Percentiles rank a stretch among this genome's conserved stretches.
Evolutionary conservation across 2,329 filamentous ascomycete species (phyloP).

Genomic region (Didymella exigua): DNA sequence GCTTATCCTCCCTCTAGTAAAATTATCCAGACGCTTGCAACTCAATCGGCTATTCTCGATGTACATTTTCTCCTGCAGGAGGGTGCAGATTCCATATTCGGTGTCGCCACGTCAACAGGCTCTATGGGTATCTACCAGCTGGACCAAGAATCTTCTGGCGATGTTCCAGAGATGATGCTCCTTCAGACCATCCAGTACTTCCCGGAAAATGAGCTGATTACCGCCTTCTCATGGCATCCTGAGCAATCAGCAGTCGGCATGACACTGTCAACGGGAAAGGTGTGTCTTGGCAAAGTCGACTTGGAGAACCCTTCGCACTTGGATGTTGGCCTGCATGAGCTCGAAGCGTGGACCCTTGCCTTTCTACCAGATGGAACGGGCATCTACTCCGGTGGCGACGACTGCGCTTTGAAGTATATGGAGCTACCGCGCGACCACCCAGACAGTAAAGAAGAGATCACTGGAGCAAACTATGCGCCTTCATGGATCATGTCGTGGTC

Average conservation of each 20-base stretch:
- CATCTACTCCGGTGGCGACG: conserved; percentile 76
- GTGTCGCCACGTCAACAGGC: conserved; percentile 78
- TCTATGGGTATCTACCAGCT: conserved; percentile 69
- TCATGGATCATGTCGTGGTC: conserved; percentile 44
- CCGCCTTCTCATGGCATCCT: conserved; percentile 78
- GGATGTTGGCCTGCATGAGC: conserved; percentile 50
- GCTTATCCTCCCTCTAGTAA: conserved; percentile 18
- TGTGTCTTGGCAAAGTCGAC: conserved; percentile 49
- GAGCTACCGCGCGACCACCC: conserved; percentile 21
- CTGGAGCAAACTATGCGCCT: conserved; percentile 12
- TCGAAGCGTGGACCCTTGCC: conserved; percentile 77
- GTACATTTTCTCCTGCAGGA: conserved; percentile 71
- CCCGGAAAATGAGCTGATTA: conserved; percentile 66
- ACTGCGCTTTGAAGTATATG: conserved; percentile 63
- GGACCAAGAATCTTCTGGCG: conserved; percentile 12
- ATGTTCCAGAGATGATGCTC: conserved; percentile 24
- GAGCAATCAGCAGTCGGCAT: conserved; percentile 63
- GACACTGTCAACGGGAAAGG: conserved; percentile 72
- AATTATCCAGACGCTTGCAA: conserved; percentile 63
- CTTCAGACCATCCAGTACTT: conserved; percentile 57
- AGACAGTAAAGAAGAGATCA: conserved; percentile 2
- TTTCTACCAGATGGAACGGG: conserved; percentile 56
- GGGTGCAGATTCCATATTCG: conserved; percentile 60
- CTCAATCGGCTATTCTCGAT: conserved; percentile 80
- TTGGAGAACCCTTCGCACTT: conserved; percentile 18